Evolutionary conservation across 2,329 filamentous ascomycete genomes (phyloP), one percentile per base, ranked within the genome.

Genomic region (Clarireedia homoeocarpa): DNA sequence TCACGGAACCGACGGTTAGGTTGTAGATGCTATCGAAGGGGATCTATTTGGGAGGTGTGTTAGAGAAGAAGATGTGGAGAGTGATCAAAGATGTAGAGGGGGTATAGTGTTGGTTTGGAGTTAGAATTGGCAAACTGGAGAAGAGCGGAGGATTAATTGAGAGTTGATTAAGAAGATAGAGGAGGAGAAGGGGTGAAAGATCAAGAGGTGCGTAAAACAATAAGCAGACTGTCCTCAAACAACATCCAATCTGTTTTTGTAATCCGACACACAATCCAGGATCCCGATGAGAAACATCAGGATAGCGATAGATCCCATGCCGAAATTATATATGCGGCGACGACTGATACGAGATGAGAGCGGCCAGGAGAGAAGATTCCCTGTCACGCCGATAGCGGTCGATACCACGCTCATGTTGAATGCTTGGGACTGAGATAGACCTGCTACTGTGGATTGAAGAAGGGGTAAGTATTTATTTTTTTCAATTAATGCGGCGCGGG

Each of bases 351-450:
- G 84, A 0, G 77, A 76, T 17, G 82, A 85, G 47, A 86, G 74
- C 52, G 84, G 70, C 84, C 83, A 86, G 50, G 82, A 86, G 34
- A 82, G 72, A 75, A 83, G 82, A 66, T 83, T 81, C 59, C 83
- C 76, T 64, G 86, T 69, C 67, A 71, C 74, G 63, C 84, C 80
- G 1, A 86, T 78, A 42, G 76, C 80, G 0, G 82, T 82, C 48
- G 78, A 84, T 66, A 85, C 84, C 17, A 86, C 77, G 66, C 80
- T 79, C 38, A 86, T 73, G 47, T 77, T 77, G 65, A 86, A 86
- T 6, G 82, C 77, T 34, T 73, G 76, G 61, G 82, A 70, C 6
- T 69, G 71, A 1, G 61, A 58, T 59, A 86, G 78, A 51, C 82
- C 82, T 51, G 83, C 83, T 73, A 85, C 80, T 63, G 34, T 1